A percentile compares a stretch with the other conserved stretches of the same genome.
Conservation (phyloP, 371 early-diverging fungal species). For the Mucor circinelloides region DNA sequence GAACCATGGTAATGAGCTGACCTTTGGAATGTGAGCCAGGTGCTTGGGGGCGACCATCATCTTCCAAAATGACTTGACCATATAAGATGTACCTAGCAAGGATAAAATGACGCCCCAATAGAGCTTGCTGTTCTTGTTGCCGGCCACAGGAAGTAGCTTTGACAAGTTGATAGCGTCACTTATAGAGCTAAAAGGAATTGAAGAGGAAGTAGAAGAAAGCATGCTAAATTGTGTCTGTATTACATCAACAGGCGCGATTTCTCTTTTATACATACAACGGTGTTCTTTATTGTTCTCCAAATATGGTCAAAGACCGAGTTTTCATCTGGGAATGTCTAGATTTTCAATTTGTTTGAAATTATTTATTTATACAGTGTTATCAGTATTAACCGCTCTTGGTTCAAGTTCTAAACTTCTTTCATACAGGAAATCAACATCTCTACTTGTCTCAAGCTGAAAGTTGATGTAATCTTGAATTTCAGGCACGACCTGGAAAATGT, state of each 20-base stretch:
- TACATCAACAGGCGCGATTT: neutral
- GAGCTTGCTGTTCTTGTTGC: neutral
- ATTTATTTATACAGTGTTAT: constrained; percentile 9
- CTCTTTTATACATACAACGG: neutral
- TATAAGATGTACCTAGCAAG: neutral
- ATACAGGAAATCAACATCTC: constrained; percentile 70
- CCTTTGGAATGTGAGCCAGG: constrained; percentile 30
- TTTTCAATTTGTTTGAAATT: neutral
- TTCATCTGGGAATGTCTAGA: neutral
- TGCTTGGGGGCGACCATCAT: constrained; percentile 16
- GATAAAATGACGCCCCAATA: neutral
- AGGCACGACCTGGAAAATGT: constrained; percentile 72
- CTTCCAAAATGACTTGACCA: constrained; percentile 1
- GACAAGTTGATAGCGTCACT: neutral
- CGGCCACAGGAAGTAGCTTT: neutral
- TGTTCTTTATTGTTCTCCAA: constrained; percentile 3
- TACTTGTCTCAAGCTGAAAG: constrained; percentile 57
- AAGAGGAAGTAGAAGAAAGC: neutral
- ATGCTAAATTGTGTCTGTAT: neutral
- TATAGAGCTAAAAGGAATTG: neutral
- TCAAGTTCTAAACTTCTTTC: constrained; percentile 70
- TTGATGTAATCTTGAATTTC: constrained; percentile 84
- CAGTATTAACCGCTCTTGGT: constrained; percentile 48
- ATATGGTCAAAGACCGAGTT: constrained; percentile 15
- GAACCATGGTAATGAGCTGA: constrained; percentile 26